Percentiles rank a stretch among this genome's conserved stretches.
These are phyloP conservation scores for Colletotrichum simmondsii DNA, from an alignment of 2,329 filamentous ascomycete species.

Conservation along the genomic window DNA sequence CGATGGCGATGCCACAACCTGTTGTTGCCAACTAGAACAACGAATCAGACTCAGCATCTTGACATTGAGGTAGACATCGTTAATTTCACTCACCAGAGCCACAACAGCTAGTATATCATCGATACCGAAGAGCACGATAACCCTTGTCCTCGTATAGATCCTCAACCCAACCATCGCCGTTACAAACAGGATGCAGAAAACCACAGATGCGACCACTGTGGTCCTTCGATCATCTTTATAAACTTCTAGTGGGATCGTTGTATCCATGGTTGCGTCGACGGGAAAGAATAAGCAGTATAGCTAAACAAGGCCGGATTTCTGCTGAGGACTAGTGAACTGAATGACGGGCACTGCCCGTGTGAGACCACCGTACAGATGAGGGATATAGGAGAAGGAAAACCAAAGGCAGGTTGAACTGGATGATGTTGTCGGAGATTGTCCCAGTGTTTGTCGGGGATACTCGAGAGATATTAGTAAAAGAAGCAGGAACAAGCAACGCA, in stretches of 20 bases:
- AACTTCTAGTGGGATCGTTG: not conserved
- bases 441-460: not conserved
- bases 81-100: constrained; percentile 36
- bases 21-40: constrained; percentile 12
- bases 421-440: not conserved
- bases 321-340: not conserved
- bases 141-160: constrained; percentile 38
- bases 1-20: constrained; percentile 19
- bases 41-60: not conserved
- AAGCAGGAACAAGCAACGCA: not conserved
- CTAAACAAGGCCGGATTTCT: not conserved
- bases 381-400: not conserved
- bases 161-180: constrained; percentile 37
- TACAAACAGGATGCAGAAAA: constrained; percentile 36
- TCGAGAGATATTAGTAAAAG: not conserved
- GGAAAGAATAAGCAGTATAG: not conserved
- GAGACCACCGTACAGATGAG: too few relatives aligned
- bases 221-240: constrained; percentile 27
- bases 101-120: constrained; percentile 41
- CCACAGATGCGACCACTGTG: constrained; percentile 33
- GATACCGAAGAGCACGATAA: constrained; percentile 39
- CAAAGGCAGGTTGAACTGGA: not conserved
- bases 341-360: not conserved
- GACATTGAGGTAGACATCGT: not conserved
- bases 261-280: not conserved